phyloP scores from a whole-genome alignment of 768 basidiomycete genomes.

The Wakefieldia striispora region DNA sequence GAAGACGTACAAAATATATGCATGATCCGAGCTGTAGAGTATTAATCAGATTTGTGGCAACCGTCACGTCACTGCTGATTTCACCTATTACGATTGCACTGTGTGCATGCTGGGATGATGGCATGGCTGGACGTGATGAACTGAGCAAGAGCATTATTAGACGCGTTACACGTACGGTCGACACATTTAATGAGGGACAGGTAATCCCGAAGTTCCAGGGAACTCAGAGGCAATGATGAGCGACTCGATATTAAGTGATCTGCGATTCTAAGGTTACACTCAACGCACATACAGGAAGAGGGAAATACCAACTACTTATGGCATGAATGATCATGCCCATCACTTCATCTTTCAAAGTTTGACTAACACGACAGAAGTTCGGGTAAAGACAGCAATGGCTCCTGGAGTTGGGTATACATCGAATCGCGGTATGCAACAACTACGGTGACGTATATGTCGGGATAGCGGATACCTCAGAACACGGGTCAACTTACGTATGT shows the following conservation, averaged over 20 bases:
- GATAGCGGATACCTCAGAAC: background rate
- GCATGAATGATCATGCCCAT: constrained; percentile 29
- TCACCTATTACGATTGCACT: constrained; percentile 22
- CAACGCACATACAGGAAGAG: background rate
- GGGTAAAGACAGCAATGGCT: constrained; percentile 35
- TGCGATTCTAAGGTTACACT: background rate
- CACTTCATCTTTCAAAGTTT: constrained; percentile 27
- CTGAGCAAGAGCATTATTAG: background rate
- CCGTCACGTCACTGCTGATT: background rate
- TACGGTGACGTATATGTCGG: constrained; percentile 9
- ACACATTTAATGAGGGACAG: constrained; percentile 27
- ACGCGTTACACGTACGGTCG: constrained; percentile 13
- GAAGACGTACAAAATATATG: constrained; percentile 25
- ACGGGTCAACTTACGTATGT: constrained; percentile 5
- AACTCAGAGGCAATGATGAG: constrained; percentile 24
- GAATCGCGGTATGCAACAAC: background rate
- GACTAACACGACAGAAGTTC: constrained; percentile 24
- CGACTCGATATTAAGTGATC: constrained; percentile 29
- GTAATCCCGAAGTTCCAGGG: constrained; percentile 18
- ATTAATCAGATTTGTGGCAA: constrained; percentile 5
- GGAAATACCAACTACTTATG: constrained; percentile 19
- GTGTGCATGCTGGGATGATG: constrained; percentile 12
- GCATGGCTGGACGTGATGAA: constrained; percentile 7
- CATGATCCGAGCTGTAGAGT: constrained; percentile 30
- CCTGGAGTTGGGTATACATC: constrained; percentile 21